Conservation (phyloP, 495 filamentous ascomycete species). For the Terfezia boudieri region DNA sequence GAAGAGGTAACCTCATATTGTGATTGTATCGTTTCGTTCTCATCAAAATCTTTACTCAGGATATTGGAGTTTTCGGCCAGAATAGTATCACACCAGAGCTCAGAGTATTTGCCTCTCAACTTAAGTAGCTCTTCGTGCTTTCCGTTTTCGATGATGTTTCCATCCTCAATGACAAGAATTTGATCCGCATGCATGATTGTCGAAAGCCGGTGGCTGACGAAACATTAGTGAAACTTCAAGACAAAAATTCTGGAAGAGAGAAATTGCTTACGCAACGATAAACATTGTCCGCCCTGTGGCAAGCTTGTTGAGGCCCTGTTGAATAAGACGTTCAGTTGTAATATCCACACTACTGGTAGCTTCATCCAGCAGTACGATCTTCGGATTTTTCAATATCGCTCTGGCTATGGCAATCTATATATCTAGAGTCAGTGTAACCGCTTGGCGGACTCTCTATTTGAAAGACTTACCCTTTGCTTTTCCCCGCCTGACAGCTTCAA, state of each 20-base stretch:
- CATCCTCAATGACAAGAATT: constrained; percentile 43
- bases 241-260: neutral
- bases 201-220: constrained; percentile 34
- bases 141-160: constrained; percentile 40
- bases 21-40: neutral
- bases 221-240: neutral
- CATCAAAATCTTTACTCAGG: neutral
- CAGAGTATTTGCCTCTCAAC: constrained; percentile 31
- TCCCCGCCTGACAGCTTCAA: constrained; percentile 53
- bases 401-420: constrained; percentile 40
- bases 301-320: constrained; percentile 36
- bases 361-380: constrained; percentile 34
- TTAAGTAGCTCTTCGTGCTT: constrained; percentile 37
- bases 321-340: constrained; percentile 46
- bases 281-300: constrained; percentile 38
- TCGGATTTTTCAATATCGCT: constrained; percentile 26
- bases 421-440: neutral
- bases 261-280: constrained; percentile 32
- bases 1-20: neutral
- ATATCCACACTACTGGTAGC: constrained; percentile 33
- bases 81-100: constrained; percentile 6
- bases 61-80: neutral
- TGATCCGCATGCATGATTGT: constrained; percentile 48
- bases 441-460: neutral
- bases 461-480: constrained; percentile 34